A percentile compares a stretch with the other conserved stretches of the same genome.
phyloP scores from a whole-genome alignment of 148 eudicot species.

The Drosera capensis region DNA sequence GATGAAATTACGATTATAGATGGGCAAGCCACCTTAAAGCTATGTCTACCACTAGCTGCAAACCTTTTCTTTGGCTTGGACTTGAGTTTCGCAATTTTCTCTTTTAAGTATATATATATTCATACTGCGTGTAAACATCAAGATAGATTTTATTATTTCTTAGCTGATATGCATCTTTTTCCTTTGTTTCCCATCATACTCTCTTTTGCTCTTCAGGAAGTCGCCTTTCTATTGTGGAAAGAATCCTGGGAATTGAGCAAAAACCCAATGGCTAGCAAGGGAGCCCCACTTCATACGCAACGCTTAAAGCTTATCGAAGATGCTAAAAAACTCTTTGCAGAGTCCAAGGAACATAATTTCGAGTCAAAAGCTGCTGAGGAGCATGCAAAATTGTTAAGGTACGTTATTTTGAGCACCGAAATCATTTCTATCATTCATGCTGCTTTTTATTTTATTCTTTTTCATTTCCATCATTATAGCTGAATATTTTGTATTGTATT shows the following conservation, averaged over 20 bases:
- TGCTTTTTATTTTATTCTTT: not conserved
- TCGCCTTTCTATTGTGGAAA: conserved; percentile 79
- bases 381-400: conserved; percentile 92
- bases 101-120: too few relatives aligned
- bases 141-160: too few relatives aligned
- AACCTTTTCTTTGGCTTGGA: too few relatives aligned
- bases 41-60: not conserved
- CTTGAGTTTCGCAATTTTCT: too few relatives aligned
- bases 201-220: conserved; percentile 46
- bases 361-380: conserved; percentile 97
- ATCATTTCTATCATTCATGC: not conserved
- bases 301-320: conserved; percentile 88
- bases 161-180: conserved; percentile 2
- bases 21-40: not conserved
- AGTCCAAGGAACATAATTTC: conserved; percentile 83
- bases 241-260: conserved; percentile 85
- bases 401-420: not conserved
- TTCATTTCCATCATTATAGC: not conserved
- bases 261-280: conserved; percentile 92
- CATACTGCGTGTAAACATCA: too few relatives aligned
- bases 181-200: not conserved
- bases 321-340: conserved; percentile 63
- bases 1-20: not conserved
- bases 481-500: not conserved
- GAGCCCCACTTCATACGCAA: conserved; percentile 80